Base-by-base conservation (phyloP, 2,329 filamentous ascomycete genomes). In the Alternaria viburni region DNA sequence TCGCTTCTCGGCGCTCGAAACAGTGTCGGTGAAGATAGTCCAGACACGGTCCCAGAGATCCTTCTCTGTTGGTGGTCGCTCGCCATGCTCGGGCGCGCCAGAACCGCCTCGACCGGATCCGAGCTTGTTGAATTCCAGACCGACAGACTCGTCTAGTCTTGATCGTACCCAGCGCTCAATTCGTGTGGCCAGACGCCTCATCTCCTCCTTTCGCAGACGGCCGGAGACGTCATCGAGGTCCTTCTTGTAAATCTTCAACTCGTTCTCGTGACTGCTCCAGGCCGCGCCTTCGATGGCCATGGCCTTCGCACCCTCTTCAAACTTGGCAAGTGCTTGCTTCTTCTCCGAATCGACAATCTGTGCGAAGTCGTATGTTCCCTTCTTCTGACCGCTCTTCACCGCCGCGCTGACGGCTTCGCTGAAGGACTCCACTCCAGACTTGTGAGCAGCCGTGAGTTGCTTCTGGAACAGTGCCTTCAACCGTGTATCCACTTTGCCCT, bases 11-110 rank as follows among this genome's bases (percentile, higher is more conserved):
- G 96, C 95, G 76, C 97, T 93, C 57, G 88, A 86, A 17, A 98
- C 93, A 9, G 94, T 92, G 12, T 89, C 87, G 7, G 88, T 90
- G 75, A 99, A 99, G 36, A 93, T 88, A 30, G 82, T 88, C 96
- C 96, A 99, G 74, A 99, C 91, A 43, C 95, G 90, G 77, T 99
- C 96, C 96, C 96, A 99, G 15, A 99, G 89, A 59, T 93, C 91
- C 78, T 92, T 93, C 80, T 98, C 95, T 0, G 87, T 83, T 1
- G 85, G 75, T 2, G 91, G 74, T 80, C 91, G 93, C 61, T 93
- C 90, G 2, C 90, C 92, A 5, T 86, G 85, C 73, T 94, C 93
- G 1, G 93, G 91, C 0, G 93, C 93, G 57, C 92, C 93, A 54
- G 89, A 88, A 8, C 93, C 94, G 57, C 89, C 93, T 73, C 94